These are phyloP conservation scores for Pichia occidentalis DNA, from an alignment of 805 yeast genomes.

Conservation along the genomic window DNA sequence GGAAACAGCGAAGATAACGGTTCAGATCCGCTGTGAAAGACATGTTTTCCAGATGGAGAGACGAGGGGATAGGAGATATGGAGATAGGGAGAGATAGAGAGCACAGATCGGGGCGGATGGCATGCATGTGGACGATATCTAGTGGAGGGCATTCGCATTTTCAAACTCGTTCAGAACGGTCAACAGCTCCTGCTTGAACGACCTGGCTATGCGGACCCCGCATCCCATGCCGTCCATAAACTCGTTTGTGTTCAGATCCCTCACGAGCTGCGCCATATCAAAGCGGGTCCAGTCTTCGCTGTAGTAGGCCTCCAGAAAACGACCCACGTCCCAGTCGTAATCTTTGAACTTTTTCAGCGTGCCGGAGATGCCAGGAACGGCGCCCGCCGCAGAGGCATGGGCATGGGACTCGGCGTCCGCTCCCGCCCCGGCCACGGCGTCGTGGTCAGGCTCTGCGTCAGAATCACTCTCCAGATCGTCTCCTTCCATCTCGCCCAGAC, in stretches of 20 bases:
- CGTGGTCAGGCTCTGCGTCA: not conserved
- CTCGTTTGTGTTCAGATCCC: not conserved
- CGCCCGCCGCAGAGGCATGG: no score
- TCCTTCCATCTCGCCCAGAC: conserved; percentile 35
- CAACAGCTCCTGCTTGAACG: not conserved
- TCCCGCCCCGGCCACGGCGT: not conserved
- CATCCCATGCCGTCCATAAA: conserved; percentile 2
- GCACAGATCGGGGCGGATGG: no score
- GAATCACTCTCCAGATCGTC: conserved; percentile 35
- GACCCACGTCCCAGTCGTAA: not conserved
- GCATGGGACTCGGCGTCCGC: no score
- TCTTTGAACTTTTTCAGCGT: conserved; percentile 1
- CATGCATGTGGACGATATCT: no score
- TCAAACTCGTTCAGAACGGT: not conserved
- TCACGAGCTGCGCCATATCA: not conserved
- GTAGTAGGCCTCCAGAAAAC: conserved; percentile 1
- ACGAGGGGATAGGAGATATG: not conserved
- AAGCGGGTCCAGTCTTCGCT: conserved; percentile 2
- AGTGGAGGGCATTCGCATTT: no score
- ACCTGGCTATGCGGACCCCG: conserved; percentile 1
- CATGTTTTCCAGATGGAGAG: no score
- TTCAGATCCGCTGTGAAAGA: no score
- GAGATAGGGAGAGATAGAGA: not conserved
- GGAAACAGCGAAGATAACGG: no score
- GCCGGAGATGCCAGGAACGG: not conserved